Evolutionary conservation across 2,329 filamentous ascomycete species (phyloP).

Genomic region (Pseudogymnoascus sp.): DNA sequence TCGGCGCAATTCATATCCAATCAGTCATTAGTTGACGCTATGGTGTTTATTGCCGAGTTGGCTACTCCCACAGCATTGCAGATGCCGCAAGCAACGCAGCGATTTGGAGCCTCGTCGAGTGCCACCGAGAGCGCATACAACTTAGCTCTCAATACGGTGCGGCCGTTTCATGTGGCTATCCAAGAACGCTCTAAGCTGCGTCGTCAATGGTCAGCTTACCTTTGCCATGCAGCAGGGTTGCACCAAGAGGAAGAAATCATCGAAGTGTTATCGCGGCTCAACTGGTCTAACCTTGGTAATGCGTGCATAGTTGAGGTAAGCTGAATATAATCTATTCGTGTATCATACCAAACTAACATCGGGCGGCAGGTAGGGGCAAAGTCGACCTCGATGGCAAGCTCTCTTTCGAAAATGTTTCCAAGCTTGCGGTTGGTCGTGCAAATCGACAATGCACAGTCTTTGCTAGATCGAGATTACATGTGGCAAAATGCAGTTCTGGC

Average conservation of each 20-base stretch:
- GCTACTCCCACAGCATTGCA: slow-evolving; percentile 32
- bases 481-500: neutral
- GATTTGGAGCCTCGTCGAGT: slow-evolving; percentile 4
- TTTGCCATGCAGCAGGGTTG: slow-evolving; percentile 20
- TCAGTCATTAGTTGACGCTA: slow-evolving; percentile 32
- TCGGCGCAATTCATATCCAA: slow-evolving; percentile 34
- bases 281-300: slow-evolving; percentile 26
- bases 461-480: neutral
- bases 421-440: slow-evolving; percentile 27
- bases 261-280: slow-evolving; percentile 24
- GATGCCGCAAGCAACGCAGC: slow-evolving; percentile 27
- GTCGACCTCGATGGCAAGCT: slow-evolving; percentile 15
- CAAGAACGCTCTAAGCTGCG: slow-evolving; percentile 24
- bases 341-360: neutral
- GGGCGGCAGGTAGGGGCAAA: slow-evolving; percentile 11
- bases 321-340: neutral
- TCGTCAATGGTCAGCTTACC: slow-evolving; percentile 31
- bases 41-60: slow-evolving; percentile 34
- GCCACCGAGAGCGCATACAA: slow-evolving; percentile 19
- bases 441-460: slow-evolving; percentile 10
- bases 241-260: slow-evolving; percentile 18
- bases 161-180: slow-evolving; percentile 15
- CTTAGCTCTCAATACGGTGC: slow-evolving; percentile 19
- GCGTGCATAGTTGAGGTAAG: slow-evolving; percentile 26
- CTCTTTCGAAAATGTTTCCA: slow-evolving; percentile 23